Base-by-base conservation (phyloP, 805 yeast genomes). In the Metschnikowia dekortorum region DNA sequence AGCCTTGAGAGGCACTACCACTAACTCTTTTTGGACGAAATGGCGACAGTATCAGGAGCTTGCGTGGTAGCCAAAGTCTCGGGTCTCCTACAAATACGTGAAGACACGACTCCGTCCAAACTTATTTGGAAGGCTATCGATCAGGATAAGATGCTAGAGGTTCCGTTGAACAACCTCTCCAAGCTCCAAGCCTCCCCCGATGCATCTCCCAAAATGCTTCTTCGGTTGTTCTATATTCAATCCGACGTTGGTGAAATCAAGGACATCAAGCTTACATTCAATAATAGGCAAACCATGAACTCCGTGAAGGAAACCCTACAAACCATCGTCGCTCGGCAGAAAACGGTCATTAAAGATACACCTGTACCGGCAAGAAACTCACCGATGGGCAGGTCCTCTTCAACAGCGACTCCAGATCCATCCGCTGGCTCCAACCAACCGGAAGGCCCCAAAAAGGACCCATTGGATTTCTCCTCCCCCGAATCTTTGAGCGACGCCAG, bases 241-340 rank as follows among this genome's bases (percentile, higher is more conserved):
- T 62, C 65, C 1, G 78, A 65, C 9, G 66, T 59, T 0, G 72
- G 62, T 5, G 66, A 61, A 9, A 65, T 64, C 29, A 62, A 62
- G 49, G 65, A 66, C 42, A 48, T 68, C 32, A 61, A 65, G 57
- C 81, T 90, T 53, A 74, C 85, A 1, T 88, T 89, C 67, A 82
- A 81, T 49, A 85, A 82, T 60, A 71, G 94, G 45, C 80, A 81
- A 16, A 85, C 87, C 7, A 86, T 90, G 89, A 89, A 86, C 54
- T 79, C 77, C 53, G 82, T 84, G 52, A 88, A 85, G 61, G 80
- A 78, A 34, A 74, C 85, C 0, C 67, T 87, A 10, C 89, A 85
- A 57, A 83, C 83, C 46, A 82, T 83, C 34, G 81, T 85, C 11
- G 84, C 89, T 0, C 70, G 92, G 54, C 81, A 78, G 61, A 81